phyloP scores from a whole-genome alignment of 1,139 yeast genomes.

The Nakaseomyces delphensis region DNA sequence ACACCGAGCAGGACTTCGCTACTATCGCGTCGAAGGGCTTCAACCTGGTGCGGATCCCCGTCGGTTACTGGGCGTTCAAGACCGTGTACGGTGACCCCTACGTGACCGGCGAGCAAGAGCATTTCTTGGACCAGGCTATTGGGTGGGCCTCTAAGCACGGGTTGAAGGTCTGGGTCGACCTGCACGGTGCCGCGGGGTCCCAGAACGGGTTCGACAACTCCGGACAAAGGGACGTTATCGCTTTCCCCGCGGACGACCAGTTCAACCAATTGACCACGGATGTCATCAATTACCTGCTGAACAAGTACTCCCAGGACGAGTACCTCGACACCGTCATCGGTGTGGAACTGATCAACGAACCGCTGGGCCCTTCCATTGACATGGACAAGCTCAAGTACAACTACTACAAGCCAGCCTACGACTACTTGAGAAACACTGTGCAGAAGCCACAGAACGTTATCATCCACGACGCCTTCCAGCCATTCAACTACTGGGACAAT shows the following conservation, averaged over 20 bases:
- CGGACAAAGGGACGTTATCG: slow-evolving; percentile 61
- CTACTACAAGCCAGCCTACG: slow-evolving; percentile 36
- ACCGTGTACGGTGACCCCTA: slow-evolving; percentile 65
- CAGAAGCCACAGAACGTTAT: slow-evolving; percentile 30
- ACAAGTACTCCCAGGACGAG: slow-evolving; percentile 58
- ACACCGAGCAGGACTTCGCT: slow-evolving; percentile 62
- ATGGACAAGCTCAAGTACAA: slow-evolving; percentile 51
- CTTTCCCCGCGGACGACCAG: slow-evolving; percentile 50
- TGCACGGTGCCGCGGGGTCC: slow-evolving; percentile 96
- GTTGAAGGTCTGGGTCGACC: slow-evolving; percentile 79
- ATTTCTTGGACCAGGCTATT: slow-evolving; percentile 65
- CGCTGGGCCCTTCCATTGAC: slow-evolving; percentile 62
- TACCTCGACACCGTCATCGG: slow-evolving; percentile 72
- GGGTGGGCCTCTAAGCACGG: slow-evolving; percentile 59
- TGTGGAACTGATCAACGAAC: slow-evolving; percentile 82
- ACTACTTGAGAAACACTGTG: slow-evolving; percentile 30
- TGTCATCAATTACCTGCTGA: slow-evolving; percentile 35
- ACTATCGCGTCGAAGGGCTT: slow-evolving; percentile 59
- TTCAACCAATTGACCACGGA: slow-evolving; percentile 29
- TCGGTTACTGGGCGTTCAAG: slow-evolving; percentile 93
- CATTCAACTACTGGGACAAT: slow-evolving; percentile 54
- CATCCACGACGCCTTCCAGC: slow-evolving; percentile 50
- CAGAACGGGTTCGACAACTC: slow-evolving; percentile 97
- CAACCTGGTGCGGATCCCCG: slow-evolving; percentile 81
- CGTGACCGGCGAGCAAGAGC: slow-evolving; percentile 76